Conservation (phyloP, 306 rosid species). For the Psophocarpus tetragonolobus region DNA sequence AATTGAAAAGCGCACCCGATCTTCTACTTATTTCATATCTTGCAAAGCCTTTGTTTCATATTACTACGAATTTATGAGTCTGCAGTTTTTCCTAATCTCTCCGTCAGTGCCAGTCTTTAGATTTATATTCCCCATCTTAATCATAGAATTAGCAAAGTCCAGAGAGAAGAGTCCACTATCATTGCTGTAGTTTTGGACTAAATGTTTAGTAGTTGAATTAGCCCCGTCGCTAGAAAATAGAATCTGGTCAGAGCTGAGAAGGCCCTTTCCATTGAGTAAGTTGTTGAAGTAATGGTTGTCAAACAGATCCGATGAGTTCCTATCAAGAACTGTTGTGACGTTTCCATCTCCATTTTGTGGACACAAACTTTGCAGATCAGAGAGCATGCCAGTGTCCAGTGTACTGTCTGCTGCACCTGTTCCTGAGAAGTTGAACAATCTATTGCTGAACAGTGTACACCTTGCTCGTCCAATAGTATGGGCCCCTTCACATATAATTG, state of each 20-base stretch:
- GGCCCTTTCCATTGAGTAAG: slow-evolving; percentile 60
- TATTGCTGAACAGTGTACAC: slow-evolving; percentile 64
- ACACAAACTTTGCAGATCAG: slow-evolving; percentile 67
- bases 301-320: slow-evolving; percentile 74
- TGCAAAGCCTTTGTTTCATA: neutral
- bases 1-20: neutral
- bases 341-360: slow-evolving; percentile 67
- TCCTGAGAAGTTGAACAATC: slow-evolving; percentile 73
- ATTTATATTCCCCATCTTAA: slow-evolving; percentile 75
- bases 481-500: slow-evolving; percentile 51
- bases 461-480: slow-evolving; percentile 81
- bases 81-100: slow-evolving; percentile 74
- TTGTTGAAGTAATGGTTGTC: slow-evolving; percentile 83
- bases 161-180: slow-evolving; percentile 44
- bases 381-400: slow-evolving; percentile 50
- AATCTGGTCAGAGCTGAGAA: slow-evolving; percentile 78
- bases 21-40: slow-evolving; percentile 24
- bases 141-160: slow-evolving; percentile 74
- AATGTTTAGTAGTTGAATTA: slow-evolving; percentile 47
- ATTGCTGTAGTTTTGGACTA: slow-evolving; percentile 59
- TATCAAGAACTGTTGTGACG: slow-evolving; percentile 53
- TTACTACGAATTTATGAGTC: slow-evolving; percentile 51
- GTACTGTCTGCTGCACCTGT: slow-evolving; percentile 62
- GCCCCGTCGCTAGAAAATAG: slow-evolving; percentile 53
- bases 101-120: slow-evolving; percentile 72